Base-by-base conservation (phyloP, 2,329 filamentous ascomycete species). In the Bipolaris zeicola region DNA sequence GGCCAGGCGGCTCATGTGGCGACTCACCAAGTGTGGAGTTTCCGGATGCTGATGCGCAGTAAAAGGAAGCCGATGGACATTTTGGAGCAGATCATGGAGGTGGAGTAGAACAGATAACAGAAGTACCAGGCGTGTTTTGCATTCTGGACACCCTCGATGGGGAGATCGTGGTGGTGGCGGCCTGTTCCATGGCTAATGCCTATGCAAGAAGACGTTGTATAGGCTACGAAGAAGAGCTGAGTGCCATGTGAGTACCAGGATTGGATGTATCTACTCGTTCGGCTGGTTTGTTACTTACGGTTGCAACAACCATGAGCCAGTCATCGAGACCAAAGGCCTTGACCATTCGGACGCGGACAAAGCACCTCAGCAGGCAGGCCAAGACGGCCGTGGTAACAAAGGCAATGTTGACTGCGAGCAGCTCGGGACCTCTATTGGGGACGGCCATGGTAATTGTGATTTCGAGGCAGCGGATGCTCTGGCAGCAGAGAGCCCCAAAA, bases 251-350 rank as follows among this genome's bases (percentile, higher is more conserved):
- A 59, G 37, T 20, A 24, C 28, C 6, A 24, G 11, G 1, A 10
- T 31, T 11, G 28, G 28, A 31, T 11, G 28, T 11, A 31, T 31
- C 10, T 31, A 13, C 28, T 11, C 28, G 10, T 31, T 31, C 11
- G 28, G 28, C 41, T 33, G 14, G 22, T 16, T 10, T 7, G 5
- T 28, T 6, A 60, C 69, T 61, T 51, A 75, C 73, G 36, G 63
- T 65, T 16, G 73, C 69, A 6, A 67, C 14, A 5, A 67, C 64
- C 72, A 76, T 76, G 5, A 76, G 56, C 58, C 67, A 75, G 52
- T 76, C 73, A 52, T 76, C 73, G 14, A 65, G 20, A 1, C 72
- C 72, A 60, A 75, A 76, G 1, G 68, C 69, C 53, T 70, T 73
- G 5, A 76, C 72, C 67, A 76, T 70, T 22, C 52, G 47, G 5